Conservation (phyloP, 148 eudicot species). For the Vaccinium corymbosum region DNA sequence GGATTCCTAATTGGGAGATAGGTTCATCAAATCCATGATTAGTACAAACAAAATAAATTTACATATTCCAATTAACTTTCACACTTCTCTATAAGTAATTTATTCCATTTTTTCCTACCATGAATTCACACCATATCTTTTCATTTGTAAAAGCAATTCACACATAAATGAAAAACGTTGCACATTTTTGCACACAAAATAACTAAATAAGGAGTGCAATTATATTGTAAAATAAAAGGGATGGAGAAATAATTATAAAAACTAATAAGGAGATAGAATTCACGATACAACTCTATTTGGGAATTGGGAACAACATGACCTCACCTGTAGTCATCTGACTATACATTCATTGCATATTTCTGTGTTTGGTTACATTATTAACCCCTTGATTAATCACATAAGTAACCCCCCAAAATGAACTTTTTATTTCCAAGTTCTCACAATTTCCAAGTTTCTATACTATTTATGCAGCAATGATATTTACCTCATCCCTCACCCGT, state of each 20-base stretch:
- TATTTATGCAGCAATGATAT: too few relatives aligned
- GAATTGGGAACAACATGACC: conserved; percentile 12
- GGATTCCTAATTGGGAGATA: too few relatives aligned
- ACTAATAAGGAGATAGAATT: too few relatives aligned
- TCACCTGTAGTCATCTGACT: too few relatives aligned
- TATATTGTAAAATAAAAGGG: background rate
- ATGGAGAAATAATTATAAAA: background rate
- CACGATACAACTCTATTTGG: background rate
- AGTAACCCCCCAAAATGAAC: background rate
- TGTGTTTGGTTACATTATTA: background rate
- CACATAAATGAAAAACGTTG: background rate
- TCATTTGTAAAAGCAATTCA: too few relatives aligned
- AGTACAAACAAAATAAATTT: too few relatives aligned
- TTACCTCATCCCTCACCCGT: too few relatives aligned
- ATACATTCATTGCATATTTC: background rate
- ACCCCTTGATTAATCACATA: background rate
- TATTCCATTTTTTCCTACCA: too few relatives aligned
- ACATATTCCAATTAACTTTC: too few relatives aligned
- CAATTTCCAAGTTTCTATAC: background rate
- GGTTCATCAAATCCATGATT: too few relatives aligned
- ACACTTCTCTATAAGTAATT: too few relatives aligned
- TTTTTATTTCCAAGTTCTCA: background rate
- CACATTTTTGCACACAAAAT: background rate
- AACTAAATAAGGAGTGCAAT: background rate
- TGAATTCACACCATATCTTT: too few relatives aligned